phyloP scores from a whole-genome alignment of 2,329 filamentous ascomycete species.

The Hypoxylon sp. region DNA sequence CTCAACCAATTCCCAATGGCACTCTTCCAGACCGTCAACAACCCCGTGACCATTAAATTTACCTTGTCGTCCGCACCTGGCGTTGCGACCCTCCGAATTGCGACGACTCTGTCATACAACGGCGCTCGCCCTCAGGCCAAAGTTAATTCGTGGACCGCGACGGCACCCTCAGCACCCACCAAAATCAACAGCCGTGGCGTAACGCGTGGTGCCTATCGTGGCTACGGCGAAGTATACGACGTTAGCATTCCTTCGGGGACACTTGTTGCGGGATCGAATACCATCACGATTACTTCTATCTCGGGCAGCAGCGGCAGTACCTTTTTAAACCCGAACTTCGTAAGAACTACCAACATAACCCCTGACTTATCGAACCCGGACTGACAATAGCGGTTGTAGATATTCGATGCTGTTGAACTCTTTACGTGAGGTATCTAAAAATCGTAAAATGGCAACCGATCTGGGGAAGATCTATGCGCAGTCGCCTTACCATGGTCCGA shows the following conservation, averaged over 20 bases:
- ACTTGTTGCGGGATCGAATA: slow-evolving; percentile 72
- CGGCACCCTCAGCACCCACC: slow-evolving; percentile 67
- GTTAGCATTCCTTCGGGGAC: slow-evolving; percentile 72
- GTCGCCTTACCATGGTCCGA: too few relatives aligned
- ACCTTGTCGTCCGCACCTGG: slow-evolving; percentile 66
- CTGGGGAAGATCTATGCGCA: neutral
- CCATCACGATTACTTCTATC: slow-evolving; percentile 71
- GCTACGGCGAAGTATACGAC: slow-evolving; percentile 75
- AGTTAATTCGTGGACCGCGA: slow-evolving; percentile 69
- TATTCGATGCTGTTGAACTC: slow-evolving; percentile 56
- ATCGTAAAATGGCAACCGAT: neutral
- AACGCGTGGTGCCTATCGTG: slow-evolving; percentile 76
- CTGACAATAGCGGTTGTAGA: slow-evolving; percentile 42
- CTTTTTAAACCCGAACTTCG: slow-evolving; percentile 72
- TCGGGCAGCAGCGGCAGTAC: slow-evolving; percentile 70
- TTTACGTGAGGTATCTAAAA: slow-evolving; percentile 42
- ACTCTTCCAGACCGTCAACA: slow-evolving; percentile 73
- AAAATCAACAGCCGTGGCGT: slow-evolving; percentile 77
- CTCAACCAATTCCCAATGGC: slow-evolving; percentile 75
- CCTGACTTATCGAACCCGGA: neutral
- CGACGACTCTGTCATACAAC: slow-evolving; percentile 74
- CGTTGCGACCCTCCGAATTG: slow-evolving; percentile 73
- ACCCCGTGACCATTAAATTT: slow-evolving; percentile 73
- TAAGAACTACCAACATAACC: slow-evolving; percentile 50
- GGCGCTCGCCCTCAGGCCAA: slow-evolving; percentile 70